Conservation (phyloP, 495 filamentous ascomycete genomes). For the Tetracladium setigerum region DNA sequence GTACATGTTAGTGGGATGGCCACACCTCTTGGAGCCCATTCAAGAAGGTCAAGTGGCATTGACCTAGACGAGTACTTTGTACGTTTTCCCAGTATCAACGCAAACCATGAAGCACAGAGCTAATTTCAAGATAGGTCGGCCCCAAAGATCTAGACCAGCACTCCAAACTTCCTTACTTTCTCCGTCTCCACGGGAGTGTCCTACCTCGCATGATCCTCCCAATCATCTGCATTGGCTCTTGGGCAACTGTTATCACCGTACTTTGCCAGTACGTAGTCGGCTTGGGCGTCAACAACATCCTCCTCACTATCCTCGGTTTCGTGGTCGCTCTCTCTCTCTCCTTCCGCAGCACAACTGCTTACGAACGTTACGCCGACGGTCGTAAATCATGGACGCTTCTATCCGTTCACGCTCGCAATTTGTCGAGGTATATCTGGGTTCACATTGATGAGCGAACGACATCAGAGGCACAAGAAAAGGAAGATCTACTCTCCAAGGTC, state of each 20-base stretch:
- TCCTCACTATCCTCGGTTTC: constrained; percentile 84
- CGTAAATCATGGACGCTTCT: constrained; percentile 72
- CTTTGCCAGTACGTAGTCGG: constrained; percentile 42
- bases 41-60: constrained; percentile 6
- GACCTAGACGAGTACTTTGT: constrained; percentile 50
- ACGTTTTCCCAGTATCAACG: constrained; percentile 11
- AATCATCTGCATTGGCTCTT: constrained; percentile 55
- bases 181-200: constrained; percentile 76
- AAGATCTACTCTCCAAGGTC: constrained; percentile 62
- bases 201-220: constrained; percentile 75
- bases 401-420: constrained; percentile 60
- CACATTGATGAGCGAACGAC: constrained; percentile 61
- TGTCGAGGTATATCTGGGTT: constrained; percentile 75
- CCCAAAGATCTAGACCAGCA: constrained; percentile 67
- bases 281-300: constrained; percentile 56
- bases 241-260: constrained; percentile 62
- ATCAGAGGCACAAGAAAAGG: constrained; percentile 41
- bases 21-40: constrained; percentile 4
- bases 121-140: constrained; percentile 29
- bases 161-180: constrained; percentile 74
- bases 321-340: constrained; percentile 77
- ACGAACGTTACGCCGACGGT: constrained; percentile 74
- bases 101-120: not conserved
- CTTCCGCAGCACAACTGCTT: constrained; percentile 81
- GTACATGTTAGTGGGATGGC: constrained; percentile 3